A percentile compares a stretch with the other conserved stretches of the same genome.
Conservation (phyloP, 305 asterid species). For the Fraxinus dipetala region DNA sequence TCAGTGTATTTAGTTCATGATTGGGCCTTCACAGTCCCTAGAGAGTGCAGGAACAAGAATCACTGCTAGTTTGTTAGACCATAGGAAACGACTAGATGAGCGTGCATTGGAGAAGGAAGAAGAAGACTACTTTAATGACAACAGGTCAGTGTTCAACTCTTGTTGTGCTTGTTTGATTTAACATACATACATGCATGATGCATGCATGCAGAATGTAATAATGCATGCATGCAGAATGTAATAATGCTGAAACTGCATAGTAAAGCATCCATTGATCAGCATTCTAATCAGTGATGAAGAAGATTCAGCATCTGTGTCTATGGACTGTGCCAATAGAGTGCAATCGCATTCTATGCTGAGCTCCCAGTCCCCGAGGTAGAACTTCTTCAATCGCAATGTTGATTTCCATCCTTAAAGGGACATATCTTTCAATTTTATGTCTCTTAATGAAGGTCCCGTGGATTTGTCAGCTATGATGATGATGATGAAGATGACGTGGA, state of each 20-base stretch:
- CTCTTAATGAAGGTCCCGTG: conserved; percentile 61
- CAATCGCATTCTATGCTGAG: conserved; percentile 40
- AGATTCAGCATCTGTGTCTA: conserved; percentile 75
- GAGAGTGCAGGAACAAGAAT: conserved; percentile 58
- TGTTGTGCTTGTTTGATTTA: conserved; percentile 19
- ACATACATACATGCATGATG: not conserved
- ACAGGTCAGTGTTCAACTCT: conserved; percentile 44
- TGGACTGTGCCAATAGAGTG: conserved; percentile 34
- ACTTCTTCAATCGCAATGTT: conserved; percentile 2
- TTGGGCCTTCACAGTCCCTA: conserved; percentile 45
- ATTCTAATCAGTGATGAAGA: conserved; percentile 68
- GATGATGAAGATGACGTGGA: conserved; percentile 95
- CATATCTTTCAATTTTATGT: not conserved
- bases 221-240: not conserved
- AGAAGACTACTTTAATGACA: conserved; percentile 90
- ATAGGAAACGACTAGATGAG: conserved; percentile 76
- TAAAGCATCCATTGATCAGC: not conserved
- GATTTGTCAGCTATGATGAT: conserved; percentile 89
- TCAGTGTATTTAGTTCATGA: conserved; percentile 18
- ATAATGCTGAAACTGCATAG: not conserved
- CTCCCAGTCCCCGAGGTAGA: conserved; percentile 52
- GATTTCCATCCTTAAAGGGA: not conserved
- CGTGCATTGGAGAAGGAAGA: conserved; percentile 95
- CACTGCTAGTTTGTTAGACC: conserved; percentile 43
- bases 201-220: not conserved